Evolutionary conservation across 768 basidiomycete genomes (phyloP).

Genomic region (Lactarius pseudohatsudake): DNA sequence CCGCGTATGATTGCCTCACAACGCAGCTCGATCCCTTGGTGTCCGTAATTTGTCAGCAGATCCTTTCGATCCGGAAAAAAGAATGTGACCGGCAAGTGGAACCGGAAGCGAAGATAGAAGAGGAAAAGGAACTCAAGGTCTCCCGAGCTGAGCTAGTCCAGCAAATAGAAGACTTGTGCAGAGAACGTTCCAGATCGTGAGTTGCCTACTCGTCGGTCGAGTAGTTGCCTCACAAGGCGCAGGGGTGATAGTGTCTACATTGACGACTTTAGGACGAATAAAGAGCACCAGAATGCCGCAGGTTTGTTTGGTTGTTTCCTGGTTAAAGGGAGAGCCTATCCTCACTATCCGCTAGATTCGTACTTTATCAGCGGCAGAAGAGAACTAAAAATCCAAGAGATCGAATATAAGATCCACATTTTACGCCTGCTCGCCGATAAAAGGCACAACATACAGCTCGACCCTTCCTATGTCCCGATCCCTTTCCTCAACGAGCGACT

Average conservation of each 20-base stretch:
- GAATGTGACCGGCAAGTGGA: constrained; percentile 7
- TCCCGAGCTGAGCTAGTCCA: background rate
- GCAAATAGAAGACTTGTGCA: background rate
- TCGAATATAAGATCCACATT: background rate
- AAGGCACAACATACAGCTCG: constrained; percentile 10
- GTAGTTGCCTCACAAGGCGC: background rate
- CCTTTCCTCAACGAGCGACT: constrained; percentile 2
- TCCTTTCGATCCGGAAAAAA: constrained; percentile 5
- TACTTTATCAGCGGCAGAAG: constrained; percentile 5
- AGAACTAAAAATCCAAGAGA: background rate
- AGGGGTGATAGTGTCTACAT: background rate
- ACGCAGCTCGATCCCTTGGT: background rate
- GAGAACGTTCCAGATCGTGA: background rate
- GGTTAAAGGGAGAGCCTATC: background rate
- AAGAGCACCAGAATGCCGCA: background rate
- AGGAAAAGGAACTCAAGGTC: background rate
- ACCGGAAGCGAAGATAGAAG: background rate
- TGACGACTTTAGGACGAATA: background rate
- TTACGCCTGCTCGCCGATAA: constrained; percentile 3
- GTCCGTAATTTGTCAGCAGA: background rate
- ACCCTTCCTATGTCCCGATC: background rate
- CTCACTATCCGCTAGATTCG: background rate
- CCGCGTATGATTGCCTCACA: background rate
- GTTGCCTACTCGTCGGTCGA: background rate
- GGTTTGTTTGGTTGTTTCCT: background rate